Base-by-base conservation (phyloP, 148 eudicot genomes). In the Rhododendron simsii region DNA sequence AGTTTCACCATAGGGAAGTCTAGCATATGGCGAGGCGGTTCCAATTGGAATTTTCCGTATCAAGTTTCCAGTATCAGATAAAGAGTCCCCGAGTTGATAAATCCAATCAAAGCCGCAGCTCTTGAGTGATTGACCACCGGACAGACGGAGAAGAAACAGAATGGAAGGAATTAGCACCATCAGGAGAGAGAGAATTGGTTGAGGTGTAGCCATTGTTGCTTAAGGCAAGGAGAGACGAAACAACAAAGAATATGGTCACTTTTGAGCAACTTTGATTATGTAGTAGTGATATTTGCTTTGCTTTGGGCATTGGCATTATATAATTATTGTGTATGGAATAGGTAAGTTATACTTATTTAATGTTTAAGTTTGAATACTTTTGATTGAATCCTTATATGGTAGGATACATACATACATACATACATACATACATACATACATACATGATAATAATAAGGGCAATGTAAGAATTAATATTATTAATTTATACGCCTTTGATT, bases 11-110 rank as follows among this genome's bases (percentile, higher is more conserved):
- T 83, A 88, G 5, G 87, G 87, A 20, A 79, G 81, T 12, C 84
- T 82, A 0, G 75, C 90, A 55, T 7, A 85, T 0, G 30, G 20
- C 13, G 84, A 30, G 7, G 23, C 15, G 3, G 79, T 16, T 1
- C 83, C 84, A 5, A 37, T 2, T 2, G 80, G 37, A 7, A 7
- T 39, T 30, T 85, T 84, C 0, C 78, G 57, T 1, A 88, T 71
- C 18, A 79, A 21, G 48, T 88, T 88, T 18, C 90, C 88, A 0
- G 86, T 82, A 74, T 88, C 88, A 4, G 90, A 83, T 16, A 85
- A 13, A 2, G 90, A 88, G 44, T 85, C 90, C 4, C 90, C 90
- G 9, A 88, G 14, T 37, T 88, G 86, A 79, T 82, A 88, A 3
- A 87, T 78, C 35, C 67, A 16, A 48, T 79, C 69, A 39, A 87